Base-by-base conservation (phyloP, 805 yeast genomes). In the Wickerhamomyces sydowiorum region DNA sequence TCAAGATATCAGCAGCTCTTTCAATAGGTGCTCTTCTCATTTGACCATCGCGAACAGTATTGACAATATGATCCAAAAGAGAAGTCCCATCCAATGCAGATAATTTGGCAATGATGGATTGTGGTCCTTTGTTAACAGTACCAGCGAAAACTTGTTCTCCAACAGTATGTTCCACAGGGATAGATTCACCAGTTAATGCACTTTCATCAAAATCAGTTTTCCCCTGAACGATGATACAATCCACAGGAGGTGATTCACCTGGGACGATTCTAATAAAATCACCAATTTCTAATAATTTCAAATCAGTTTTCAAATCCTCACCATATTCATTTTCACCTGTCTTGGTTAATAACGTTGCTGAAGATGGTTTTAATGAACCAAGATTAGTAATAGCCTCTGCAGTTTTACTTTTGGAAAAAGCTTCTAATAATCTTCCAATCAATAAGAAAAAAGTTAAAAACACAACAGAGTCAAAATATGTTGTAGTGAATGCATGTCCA, bases 391-490 rank as follows among this genome's bases (percentile, higher is more conserved):
- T 72, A 1, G 88, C 82, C 33, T 75, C 74, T 0, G 88, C 80
- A 1, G 90, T 82, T 52, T 78, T 78, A 24, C 72, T 67, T 54
- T 82, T 85, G 2, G 90, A 78, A 48, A 72, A 71, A 23, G 82
- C 69, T 58, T 85, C 91, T 37, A 85, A 65, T 23, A 81, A 64
- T 35, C 87, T 70, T 1, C 95, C 95, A 44, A 82, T 76, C 37
- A 85, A 66, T 42, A 85, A 62, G 60, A 85, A 85, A 53, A 85
- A 77, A 0, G 89, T 75, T 48, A 85, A 66, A 54, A 85, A 85
- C 3, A 85, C 86, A 23, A 84, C 91, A 5, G 90, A 80, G 54
- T 85, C 95, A 56, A 85, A 85, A 52, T 82, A 85, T 0, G 86
- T 80, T 4, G 87, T 80, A 14, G 76, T 70, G 44, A 71, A 70